Percentiles rank a stretch among this genome's conserved stretches.
phyloP scores from a whole-genome alignment of 257 asterid species.

The Buddleja alternifolia region DNA sequence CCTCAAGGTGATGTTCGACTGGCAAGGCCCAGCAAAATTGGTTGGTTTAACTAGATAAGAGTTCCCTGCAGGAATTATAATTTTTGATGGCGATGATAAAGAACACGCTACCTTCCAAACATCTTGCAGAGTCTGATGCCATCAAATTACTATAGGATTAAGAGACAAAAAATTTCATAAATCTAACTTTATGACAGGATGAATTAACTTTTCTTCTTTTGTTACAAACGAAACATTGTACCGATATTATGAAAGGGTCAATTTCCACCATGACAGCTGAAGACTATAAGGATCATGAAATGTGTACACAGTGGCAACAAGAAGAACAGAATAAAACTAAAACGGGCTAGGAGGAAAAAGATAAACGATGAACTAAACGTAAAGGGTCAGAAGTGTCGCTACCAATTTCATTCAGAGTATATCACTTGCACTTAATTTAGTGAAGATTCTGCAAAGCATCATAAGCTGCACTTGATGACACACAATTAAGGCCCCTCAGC shows the following conservation, averaged over 20 bases:
- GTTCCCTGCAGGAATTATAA: slow-evolving; percentile 52
- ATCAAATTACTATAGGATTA: slow-evolving; percentile 30
- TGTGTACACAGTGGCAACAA: too few species aligned
- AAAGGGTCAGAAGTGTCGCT: too few species aligned
- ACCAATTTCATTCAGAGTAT: too few species aligned
- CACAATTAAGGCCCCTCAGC: neutral
- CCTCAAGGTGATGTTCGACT: slow-evolving; percentile 56
- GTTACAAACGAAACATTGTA: neutral
- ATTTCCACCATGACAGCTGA: neutral
- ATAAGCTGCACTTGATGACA: neutral
- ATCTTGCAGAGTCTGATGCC: slow-evolving; percentile 52
- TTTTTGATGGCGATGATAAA: slow-evolving; percentile 36
- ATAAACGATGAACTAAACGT: too few species aligned
- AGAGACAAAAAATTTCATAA: neutral
- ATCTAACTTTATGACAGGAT: neutral
- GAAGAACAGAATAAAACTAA: too few species aligned
- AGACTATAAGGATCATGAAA: neutral
- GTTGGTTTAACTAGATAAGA: slow-evolving; percentile 50
- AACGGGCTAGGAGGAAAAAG: too few species aligned
- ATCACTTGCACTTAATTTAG: too few species aligned
- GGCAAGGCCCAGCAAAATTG: slow-evolving; percentile 76
- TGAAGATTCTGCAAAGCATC: neutral
- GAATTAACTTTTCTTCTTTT: too few species aligned
- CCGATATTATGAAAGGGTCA: neutral
- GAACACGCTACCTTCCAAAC: slow-evolving; percentile 76